These are phyloP conservation scores for Taiozyma sp. DNA, from an alignment of 1,139 yeast species.

Conservation along the genomic window DNA sequence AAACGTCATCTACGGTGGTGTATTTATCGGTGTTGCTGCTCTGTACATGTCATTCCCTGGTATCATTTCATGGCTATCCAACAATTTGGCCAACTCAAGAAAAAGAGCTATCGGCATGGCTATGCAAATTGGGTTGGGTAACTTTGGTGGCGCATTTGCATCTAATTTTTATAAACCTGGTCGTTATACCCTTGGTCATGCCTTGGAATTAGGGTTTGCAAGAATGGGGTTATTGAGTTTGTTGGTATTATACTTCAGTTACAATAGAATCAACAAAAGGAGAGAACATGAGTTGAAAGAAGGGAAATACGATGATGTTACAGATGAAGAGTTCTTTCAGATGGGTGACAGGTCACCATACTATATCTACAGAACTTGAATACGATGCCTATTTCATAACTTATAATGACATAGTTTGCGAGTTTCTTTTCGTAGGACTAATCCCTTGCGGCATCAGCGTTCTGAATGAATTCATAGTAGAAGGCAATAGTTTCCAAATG, in stretches of 20 bases:
- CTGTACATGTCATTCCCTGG: slow-evolving; percentile 33
- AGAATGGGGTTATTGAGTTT: slow-evolving; percentile 14
- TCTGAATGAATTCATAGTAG: slow-evolving; percentile 47
- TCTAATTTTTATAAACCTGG: slow-evolving; percentile 24
- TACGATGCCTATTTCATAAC: background rate
- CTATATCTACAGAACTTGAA: slow-evolving; percentile 11
- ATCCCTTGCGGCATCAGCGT: slow-evolving; percentile 21
- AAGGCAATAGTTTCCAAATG: slow-evolving; percentile 59
- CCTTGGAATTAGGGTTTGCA: slow-evolving; percentile 18
- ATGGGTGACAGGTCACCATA: slow-evolving; percentile 30
- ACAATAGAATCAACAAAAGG: slow-evolving; percentile 22
- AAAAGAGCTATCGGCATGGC: slow-evolving; percentile 39
- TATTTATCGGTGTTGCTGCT: slow-evolving; percentile 32
- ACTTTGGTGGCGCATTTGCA: slow-evolving; percentile 36
- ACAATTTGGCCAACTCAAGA: slow-evolving; percentile 32
- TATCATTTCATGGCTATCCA: slow-evolving; percentile 35
- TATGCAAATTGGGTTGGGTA: slow-evolving; percentile 37
- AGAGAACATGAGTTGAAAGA: slow-evolving; percentile 17
- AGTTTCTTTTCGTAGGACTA: background rate
- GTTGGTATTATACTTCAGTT: slow-evolving; percentile 14
- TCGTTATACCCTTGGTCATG: slow-evolving; percentile 16
- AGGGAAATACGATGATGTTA: slow-evolving; percentile 26
- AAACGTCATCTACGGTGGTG: slow-evolving; percentile 30
- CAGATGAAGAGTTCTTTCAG: slow-evolving; percentile 24
- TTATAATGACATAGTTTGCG: background rate